Percentiles rank a stretch among this genome's conserved stretches.
phyloP scores from a whole-genome alignment of 148 eudicot genomes.

The Camellia granthamiana region DNA sequence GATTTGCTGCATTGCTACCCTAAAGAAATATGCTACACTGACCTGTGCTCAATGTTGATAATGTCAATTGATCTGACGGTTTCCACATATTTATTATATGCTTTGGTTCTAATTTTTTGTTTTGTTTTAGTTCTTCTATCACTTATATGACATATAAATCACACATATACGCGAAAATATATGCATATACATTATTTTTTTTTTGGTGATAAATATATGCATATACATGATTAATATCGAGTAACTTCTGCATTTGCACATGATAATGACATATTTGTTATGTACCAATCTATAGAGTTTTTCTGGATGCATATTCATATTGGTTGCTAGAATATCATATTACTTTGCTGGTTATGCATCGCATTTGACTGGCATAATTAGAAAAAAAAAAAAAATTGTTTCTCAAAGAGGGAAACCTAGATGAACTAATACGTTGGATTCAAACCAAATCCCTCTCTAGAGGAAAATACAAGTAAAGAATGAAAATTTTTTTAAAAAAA shows the following conservation, averaged over 20 bases:
- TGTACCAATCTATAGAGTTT: background rate
- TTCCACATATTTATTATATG: background rate
- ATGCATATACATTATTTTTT: too few species aligned
- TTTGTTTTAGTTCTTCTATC: too few species aligned
- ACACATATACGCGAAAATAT: too few species aligned
- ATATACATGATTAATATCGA: too few species aligned
- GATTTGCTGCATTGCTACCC: background rate
- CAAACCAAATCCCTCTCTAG: background rate
- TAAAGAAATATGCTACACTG: background rate
- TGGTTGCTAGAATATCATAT: background rate
- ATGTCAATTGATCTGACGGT: background rate
- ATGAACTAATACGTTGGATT: background rate
- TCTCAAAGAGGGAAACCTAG: background rate
- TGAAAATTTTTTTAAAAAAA: too few species aligned
- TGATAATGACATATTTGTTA: background rate
- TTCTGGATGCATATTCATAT: background rate
- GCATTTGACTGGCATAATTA: background rate
- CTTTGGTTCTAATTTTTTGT: background rate
- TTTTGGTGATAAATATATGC: too few species aligned
- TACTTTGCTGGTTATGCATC: background rate
- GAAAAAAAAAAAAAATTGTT: background rate
- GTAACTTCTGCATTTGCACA: background rate
- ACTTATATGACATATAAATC: too few species aligned
- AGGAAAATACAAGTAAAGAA: too few species aligned
- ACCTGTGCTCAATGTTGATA: background rate